Base-by-base conservation (phyloP, 768 basidiomycete genomes). In the Tricholoma furcatifolium region DNA sequence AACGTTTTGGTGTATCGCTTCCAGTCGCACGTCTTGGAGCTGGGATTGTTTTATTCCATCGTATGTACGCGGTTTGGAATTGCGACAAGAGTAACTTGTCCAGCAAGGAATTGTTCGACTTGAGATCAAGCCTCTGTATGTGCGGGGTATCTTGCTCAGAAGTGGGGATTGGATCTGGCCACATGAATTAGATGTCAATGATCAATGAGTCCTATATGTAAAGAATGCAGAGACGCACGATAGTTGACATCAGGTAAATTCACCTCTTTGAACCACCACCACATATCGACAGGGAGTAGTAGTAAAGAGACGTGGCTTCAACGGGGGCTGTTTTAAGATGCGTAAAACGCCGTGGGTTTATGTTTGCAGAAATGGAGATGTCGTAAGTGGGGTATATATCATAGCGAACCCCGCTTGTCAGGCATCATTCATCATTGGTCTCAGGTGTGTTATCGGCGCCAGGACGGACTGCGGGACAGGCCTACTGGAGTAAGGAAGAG, bases 201-300 rank as follows among this genome's bases (percentile, higher is more conserved):
- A 8, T 50, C 30, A 50, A 17, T 35, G 23, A 3, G 21, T 27
- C 20, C 21, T 2, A 15, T 8, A 41, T 15, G 14, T 8, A n/a
- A 10, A 41, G 9, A 15, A 35, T 6, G 38, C 17, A 15, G 18
- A 10, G 18, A 47, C 51, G 9, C 12, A 53, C 51, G 32, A n/a
- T 53, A 42, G 11, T 36, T 6, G 11, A 27, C 6, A 27, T 47
- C 38, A 3, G 24, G 17, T 5, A 39, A 40, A 3, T 38, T 41
- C 20, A 9, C 34, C 36, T 51, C 43, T 23, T 53, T 53, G 17
- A 47, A 48, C 52, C 52, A 52, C 51, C 5, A 38, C 51, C 9
- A 38, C 51, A 46, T 52, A 30, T 12, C 5, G 43, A 15, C 11
- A 3, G 9, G 14, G 18, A n/a, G n/a, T 30, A 24, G n/a, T 24